phyloP scores from a whole-genome alignment of 78 protist species.

The Chrysochromulina tobinii region DNA sequence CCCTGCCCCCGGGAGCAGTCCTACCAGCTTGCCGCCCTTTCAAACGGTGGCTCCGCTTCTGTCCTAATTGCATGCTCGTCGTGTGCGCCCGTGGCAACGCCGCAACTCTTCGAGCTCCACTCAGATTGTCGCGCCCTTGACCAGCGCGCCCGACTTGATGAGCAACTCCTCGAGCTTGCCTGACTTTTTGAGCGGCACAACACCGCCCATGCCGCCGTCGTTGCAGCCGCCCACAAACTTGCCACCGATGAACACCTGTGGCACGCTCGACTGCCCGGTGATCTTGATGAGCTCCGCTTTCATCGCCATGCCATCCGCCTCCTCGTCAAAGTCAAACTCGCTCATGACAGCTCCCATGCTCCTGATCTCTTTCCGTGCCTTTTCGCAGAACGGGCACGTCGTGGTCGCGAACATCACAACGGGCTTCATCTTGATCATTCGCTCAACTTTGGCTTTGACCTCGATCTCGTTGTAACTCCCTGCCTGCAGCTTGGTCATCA shows the following conservation, averaged over 20 bases:
- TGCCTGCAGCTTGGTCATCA: not conserved
- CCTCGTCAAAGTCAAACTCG: not conserved
- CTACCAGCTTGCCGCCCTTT: no score
- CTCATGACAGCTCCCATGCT: not conserved
- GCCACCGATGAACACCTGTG: not conserved
- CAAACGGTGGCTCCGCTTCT: no score
- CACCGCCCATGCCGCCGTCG: slow-evolving; percentile 24
- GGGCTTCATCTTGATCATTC: not conserved
- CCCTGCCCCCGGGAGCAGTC: no score
- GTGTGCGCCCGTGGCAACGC: no score
- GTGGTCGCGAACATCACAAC: not conserved
- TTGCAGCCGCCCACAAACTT: not conserved
- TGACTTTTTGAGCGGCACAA: not conserved
- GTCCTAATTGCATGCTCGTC: no score
- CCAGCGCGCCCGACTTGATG: not conserved
- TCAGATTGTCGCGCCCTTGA: no score
- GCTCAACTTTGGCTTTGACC: not conserved
- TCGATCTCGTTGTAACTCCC: not conserved
- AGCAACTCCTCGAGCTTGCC: not conserved
- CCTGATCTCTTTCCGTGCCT: not conserved
- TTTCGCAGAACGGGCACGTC: not conserved
- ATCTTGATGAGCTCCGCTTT: not conserved
- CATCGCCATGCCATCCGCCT: not conserved
- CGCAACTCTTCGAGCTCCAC: no score
- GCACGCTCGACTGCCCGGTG: not conserved